Conservation (phyloP, 1,284 basidiomycete genomes). For the Serendipita sp. region DNA sequence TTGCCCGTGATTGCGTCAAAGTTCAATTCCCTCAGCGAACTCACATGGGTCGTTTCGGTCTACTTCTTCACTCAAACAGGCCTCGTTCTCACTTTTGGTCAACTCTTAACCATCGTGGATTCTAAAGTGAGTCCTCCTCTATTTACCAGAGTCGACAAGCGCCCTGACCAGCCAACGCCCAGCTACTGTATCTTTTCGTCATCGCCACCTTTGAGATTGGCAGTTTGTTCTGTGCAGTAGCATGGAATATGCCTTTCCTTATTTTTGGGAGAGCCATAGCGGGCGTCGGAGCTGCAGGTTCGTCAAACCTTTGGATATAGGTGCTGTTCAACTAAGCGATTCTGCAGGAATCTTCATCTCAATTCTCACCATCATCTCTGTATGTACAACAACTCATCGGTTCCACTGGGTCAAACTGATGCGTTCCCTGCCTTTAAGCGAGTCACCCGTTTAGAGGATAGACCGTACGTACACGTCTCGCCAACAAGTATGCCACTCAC, state of each 20-base stretch:
- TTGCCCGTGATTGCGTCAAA: slow-evolving; percentile 1
- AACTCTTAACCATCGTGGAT: slow-evolving; percentile 1
- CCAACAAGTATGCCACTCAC: slow-evolving; percentile 20
- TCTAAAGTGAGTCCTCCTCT: not conserved
- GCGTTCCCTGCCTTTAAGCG: not conserved
- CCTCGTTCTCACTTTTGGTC: not conserved
- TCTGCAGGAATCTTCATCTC: slow-evolving; percentile 15
- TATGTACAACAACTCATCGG: not conserved
- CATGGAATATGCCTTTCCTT: slow-evolving; percentile 28
- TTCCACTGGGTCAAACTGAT: not conserved
- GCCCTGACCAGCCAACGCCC: slow-evolving; percentile 10
- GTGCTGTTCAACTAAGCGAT: slow-evolving; percentile 10
- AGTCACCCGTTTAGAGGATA: slow-evolving; percentile 18
- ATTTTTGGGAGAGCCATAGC: slow-evolving; percentile 30
- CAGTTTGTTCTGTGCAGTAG: slow-evolving; percentile 35
- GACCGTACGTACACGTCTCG: slow-evolving; percentile 18
- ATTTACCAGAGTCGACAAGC: not conserved
- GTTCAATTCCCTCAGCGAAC: not conserved
- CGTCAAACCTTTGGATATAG: slow-evolving; percentile 8
- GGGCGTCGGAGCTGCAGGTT: slow-evolving; percentile 22
- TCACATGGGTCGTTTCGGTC: slow-evolving; percentile 4
- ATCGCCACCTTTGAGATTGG: slow-evolving; percentile 30
- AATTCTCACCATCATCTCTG: slow-evolving; percentile 17
- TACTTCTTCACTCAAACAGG: not conserved
- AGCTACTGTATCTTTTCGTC: slow-evolving; percentile 21